phyloP scores from a whole-genome alignment of 129 eudicot species.

The Cynara cardunculus region DNA sequence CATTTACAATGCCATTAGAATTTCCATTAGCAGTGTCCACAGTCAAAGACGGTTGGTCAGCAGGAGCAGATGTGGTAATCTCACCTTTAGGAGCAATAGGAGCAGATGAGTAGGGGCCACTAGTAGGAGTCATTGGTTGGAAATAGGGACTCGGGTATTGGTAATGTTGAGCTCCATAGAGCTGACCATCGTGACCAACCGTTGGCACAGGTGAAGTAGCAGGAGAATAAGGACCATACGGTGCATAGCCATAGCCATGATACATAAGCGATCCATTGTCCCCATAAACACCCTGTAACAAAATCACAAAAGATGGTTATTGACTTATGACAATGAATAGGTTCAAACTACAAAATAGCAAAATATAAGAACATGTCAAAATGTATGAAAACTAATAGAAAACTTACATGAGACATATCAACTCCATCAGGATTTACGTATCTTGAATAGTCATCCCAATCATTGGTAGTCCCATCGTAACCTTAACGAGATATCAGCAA shows the following conservation, averaged over 20 bases:
- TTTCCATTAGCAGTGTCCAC: conserved; percentile 49
- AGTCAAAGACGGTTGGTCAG: conserved; percentile 47
- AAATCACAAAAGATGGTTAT: background rate
- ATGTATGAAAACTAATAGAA: background rate
- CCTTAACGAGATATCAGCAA: conserved; percentile 21
- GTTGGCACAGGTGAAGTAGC: conserved; percentile 70
- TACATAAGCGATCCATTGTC: conserved; percentile 67
- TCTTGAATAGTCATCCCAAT: conserved; percentile 64
- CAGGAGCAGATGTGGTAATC: conserved; percentile 38
- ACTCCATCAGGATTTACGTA: conserved; percentile 64
- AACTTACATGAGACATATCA: conserved; percentile 62
- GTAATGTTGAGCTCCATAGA: conserved; percentile 76
- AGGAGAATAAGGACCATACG: conserved; percentile 75
- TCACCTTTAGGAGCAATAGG: conserved; percentile 53
- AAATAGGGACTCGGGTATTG: conserved; percentile 69
- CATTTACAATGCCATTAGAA: conserved; percentile 36
- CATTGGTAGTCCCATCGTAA: conserved; percentile 54
- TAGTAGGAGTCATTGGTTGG: conserved; percentile 54
- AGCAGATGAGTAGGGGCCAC: conserved; percentile 45
- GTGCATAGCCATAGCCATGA: conserved; percentile 74
- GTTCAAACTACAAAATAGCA: background rate
- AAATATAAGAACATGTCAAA: background rate
- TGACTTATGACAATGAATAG: background rate
- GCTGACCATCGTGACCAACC: conserved; percentile 73
- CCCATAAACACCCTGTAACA: conserved; percentile 61